Conservation (phyloP, 208 protist species). For the Acanthamoeba lenticulata region DNA sequence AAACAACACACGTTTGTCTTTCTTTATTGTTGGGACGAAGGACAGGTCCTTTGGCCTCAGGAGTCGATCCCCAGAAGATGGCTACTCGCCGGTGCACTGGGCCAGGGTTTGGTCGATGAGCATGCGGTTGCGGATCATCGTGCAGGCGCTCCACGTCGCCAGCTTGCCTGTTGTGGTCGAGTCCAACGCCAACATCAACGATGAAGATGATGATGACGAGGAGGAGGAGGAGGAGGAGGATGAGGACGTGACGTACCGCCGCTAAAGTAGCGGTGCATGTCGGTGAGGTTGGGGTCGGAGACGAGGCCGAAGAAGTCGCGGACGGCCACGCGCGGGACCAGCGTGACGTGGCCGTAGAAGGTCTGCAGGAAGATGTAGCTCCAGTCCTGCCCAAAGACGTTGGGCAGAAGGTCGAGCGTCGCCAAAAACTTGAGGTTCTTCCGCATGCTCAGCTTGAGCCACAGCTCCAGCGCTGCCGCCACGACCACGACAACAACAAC, state of each 20-base stretch:
- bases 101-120: constrained; percentile 5
- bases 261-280: constrained; percentile 14
- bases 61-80: too few relatives aligned
- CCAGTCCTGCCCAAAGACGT: constrained; percentile 48
- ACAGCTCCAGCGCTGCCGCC: constrained; percentile 20
- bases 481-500: too few relatives aligned
- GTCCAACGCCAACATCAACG: background rate
- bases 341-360: constrained; percentile 41
- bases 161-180: background rate
- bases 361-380: constrained; percentile 57
- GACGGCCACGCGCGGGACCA: background rate
- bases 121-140: constrained; percentile 31
- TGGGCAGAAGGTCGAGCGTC: background rate
- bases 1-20: too few relatives aligned
- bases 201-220: background rate
- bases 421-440: constrained; percentile 52
- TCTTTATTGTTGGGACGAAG: too few relatives aligned
- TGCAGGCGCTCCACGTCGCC: background rate
- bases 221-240: background rate
- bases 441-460: constrained; percentile 23
- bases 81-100: background rate
- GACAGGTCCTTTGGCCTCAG: too few relatives aligned
- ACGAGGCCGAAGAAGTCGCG: background rate
- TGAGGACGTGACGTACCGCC: background rate
- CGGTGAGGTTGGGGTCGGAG: background rate